A percentile compares a stretch with the other conserved stretches of the same genome.
Evolutionary conservation across 768 basidiomycete genomes (phyloP).

Genomic region (Termitomyces sp.): DNA sequence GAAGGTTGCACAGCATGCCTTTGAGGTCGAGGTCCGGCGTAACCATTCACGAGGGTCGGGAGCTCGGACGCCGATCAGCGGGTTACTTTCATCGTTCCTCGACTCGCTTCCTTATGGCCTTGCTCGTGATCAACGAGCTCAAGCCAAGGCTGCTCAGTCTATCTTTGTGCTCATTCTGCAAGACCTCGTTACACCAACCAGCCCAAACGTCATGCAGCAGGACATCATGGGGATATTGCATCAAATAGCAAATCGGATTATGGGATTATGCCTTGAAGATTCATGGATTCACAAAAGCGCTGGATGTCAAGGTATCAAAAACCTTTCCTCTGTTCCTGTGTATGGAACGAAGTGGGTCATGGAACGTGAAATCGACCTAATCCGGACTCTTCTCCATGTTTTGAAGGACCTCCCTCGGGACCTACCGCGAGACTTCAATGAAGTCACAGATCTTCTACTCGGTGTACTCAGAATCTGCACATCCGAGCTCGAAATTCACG

Average conservation of each 20-base stretch:
- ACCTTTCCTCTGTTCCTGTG: slow-evolving; percentile 68
- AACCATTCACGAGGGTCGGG: slow-evolving; percentile 48
- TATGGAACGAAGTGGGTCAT: slow-evolving; percentile 75
- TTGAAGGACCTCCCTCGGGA: slow-evolving; percentile 94
- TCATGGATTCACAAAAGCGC: slow-evolving; percentile 88
- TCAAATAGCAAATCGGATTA: slow-evolving; percentile 79
- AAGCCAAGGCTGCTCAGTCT: slow-evolving; percentile 53
- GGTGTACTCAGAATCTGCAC: slow-evolving; percentile 60
- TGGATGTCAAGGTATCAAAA: slow-evolving; percentile 79
- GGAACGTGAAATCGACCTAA: slow-evolving; percentile 85
- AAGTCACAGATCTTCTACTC: slow-evolving; percentile 73
- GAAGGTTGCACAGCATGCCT: slow-evolving; percentile 64
- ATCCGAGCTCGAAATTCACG: slow-evolving; percentile 38
- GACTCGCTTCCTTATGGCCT: slow-evolving; percentile 77
- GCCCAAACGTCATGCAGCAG: slow-evolving; percentile 38
- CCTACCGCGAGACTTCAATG: slow-evolving; percentile 73
- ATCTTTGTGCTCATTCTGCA: slow-evolving; percentile 59
- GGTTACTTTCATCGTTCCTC: slow-evolving; percentile 64
- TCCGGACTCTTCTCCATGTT: slow-evolving; percentile 85
- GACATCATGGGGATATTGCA: slow-evolving; percentile 69
- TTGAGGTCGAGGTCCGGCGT: slow-evolving; percentile 68
- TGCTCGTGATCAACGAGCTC: slow-evolving; percentile 56
- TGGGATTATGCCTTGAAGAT: slow-evolving; percentile 84
- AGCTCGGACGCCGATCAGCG: slow-evolving; percentile 48
- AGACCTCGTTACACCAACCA: slow-evolving; percentile 57